Evolutionary conservation across 805 yeast genomes (phyloP), one percentile per base, ranked within the genome.

Genomic region (Teunomyces tritomae): DNA sequence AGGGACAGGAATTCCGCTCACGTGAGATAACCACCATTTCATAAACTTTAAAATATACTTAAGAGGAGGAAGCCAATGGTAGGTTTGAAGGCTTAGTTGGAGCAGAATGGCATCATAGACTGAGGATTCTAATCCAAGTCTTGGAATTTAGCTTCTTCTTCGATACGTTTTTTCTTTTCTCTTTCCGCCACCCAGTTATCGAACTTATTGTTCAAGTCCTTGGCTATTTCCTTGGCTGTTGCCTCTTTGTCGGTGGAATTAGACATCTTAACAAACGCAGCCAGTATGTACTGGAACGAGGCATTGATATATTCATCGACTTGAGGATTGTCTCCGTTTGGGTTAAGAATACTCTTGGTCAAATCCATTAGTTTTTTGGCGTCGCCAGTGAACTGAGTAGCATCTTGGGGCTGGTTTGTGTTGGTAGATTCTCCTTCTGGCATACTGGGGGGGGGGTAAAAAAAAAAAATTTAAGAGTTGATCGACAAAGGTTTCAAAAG

Each of bases 161-260:
- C 26, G 49, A 42, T 44, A 28, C 29, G 32, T 37, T 44, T 46
- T 28, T 42, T 55, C 53, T 43, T 47, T 43, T 47, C 47, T 34
- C 55, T 47, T 14, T 49, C 47, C 8, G 53, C 56, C 5, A 59
- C 54, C 74, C 74, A 71, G 8, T 47, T 40, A 7, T 63, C 64
- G 37, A 67, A 57, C 39, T 55, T 63, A 3, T 32, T 30, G 32
- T 56, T 59, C 49, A 70, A 57, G 49, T 71, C 76, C 4, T 64
- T 56, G 1, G 73, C 70, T 17, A 72, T 64, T 35, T 67, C 71
- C 28, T 63, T 49, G 4, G 72, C 63, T 1, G 73, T 59, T 11
- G 57, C 59, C 17, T 70, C 69, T 35, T 57, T 65, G 48, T 71
- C 68, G n/a, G 54, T 54, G 3, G 71, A 49, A 2, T 56, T 58